phyloP scores from a whole-genome alignment of 164 flowering plant species.

The Echeveria elegans region DNA sequence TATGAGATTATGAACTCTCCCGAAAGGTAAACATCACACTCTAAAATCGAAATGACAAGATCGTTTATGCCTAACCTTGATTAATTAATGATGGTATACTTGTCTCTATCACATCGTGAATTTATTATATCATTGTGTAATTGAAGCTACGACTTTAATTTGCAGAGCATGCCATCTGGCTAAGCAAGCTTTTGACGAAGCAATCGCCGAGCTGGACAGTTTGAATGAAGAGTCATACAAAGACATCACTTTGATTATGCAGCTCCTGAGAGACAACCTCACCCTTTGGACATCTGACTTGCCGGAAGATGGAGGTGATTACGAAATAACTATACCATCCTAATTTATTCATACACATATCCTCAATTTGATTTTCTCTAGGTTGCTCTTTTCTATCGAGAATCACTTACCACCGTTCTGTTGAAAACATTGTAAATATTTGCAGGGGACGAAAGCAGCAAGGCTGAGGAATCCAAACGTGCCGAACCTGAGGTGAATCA shows the following conservation, averaged over 20 bases:
- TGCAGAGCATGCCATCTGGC: constrained; percentile 11
- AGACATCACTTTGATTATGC: constrained; percentile 19
- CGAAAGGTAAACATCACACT: constrained; percentile 3
- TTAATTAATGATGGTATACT: neutral
- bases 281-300: constrained; percentile 27
- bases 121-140: too few species aligned
- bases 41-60: neutral
- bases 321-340: neutral
- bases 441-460: neutral
- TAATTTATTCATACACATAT: neutral
- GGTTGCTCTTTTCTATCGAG: neutral
- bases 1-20: constrained; percentile 8
- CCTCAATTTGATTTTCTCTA: too few species aligned
- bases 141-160: neutral
- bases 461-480: neutral
- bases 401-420: neutral
- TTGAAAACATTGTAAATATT: neutral
- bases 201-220: constrained; percentile 11
- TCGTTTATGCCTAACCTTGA: neutral
- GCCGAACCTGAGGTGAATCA: neutral
- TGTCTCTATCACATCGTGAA: neutral
- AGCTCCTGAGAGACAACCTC: constrained; percentile 30
- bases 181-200: constrained; percentile 10
- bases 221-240: constrained; percentile 9
- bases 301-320: constrained; percentile 19